Evolutionary conservation across 192 early-diverging fungal genomes (phyloP).

Genomic region (Glomus cerebriforme): DNA sequence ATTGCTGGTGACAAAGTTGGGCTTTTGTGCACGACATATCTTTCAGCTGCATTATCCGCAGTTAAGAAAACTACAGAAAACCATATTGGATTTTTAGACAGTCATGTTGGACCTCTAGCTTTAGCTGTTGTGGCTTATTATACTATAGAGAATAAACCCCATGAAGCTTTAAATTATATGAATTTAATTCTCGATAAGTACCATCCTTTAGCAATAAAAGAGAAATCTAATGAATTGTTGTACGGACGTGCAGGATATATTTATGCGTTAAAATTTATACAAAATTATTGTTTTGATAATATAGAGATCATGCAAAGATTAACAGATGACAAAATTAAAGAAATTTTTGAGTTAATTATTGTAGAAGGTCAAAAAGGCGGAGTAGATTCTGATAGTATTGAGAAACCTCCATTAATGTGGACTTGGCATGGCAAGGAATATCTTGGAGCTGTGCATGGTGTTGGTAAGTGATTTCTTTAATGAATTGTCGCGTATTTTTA

Average conservation of each 20-base stretch:
- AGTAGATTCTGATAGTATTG: background rate
- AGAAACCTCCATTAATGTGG: background rate
- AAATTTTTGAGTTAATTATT: slow-evolving; percentile 1
- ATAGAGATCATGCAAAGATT: background rate
- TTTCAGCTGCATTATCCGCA: background rate
- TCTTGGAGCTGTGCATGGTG: background rate
- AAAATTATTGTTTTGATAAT: background rate
- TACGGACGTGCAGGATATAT: background rate
- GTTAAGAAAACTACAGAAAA: background rate
- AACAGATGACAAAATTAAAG: background rate
- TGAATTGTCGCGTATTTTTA: background rate
- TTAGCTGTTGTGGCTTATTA: background rate
- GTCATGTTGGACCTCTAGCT: background rate
- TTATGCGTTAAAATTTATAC: background rate
- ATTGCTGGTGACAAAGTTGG: background rate
- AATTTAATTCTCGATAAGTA: background rate
- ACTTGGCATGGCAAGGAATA: background rate
- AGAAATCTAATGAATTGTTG: background rate
- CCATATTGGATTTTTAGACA: background rate
- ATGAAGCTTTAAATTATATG: background rate
- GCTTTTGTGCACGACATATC: background rate
- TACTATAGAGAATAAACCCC: background rate
- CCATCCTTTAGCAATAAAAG: background rate
- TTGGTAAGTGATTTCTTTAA: background rate
- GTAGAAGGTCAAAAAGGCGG: background rate